Base-by-base conservation (phyloP, 805 yeast species). In the Metschnikowia noctiluminum region DNA sequence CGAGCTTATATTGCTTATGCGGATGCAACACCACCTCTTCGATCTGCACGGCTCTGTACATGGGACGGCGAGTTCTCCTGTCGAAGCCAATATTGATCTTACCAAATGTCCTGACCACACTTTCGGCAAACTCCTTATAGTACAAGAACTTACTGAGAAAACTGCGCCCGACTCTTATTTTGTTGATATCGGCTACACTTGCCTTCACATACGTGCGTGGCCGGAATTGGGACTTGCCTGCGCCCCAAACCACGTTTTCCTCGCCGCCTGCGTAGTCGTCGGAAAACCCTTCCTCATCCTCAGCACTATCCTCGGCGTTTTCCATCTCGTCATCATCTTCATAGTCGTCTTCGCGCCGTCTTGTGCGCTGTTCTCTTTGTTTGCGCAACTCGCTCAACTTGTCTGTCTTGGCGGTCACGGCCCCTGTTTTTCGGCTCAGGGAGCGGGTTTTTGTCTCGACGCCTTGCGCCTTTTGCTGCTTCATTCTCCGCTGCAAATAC, bases 21-120 rank as follows among this genome's bases (percentile, higher is more conserved):
- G 76, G 75, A 11, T 54, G 58, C 42, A 71, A 67, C 27, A 77
- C 78, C 8, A 87, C 79, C 46, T 80, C 85, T 56, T 84, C 86
- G 39, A 94, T 82, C 62, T 81, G 85, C 42, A 92, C 96, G 80
- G 92, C 78, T 59, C 97, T 78, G 68, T 94, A 92, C 45, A 80
- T 79, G 10, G 85, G 78, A 59, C 74, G 72, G 30, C 85, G 81
- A 11, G 83, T 79, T 40, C 81, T 76, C 48, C 76, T 77, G 59
- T 84, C 85, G 38, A 72, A 61, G 9, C 97, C 96, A 48, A 94
- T 79, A 63, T 89, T 90, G 47, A 94, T 83, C 56, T 91, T 80
- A 34, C 91, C 96, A 63, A 76, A 89, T 43, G 95, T 82, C 16
- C 89, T 95, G 15, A 78, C 73, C 13, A 89, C 79, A 0, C 79